Percentiles rank a stretch among this genome's conserved stretches.
Evolutionary conservation across 2,329 filamentous ascomycete species (phyloP).

Genomic region (Exserohilum rostratum): DNA sequence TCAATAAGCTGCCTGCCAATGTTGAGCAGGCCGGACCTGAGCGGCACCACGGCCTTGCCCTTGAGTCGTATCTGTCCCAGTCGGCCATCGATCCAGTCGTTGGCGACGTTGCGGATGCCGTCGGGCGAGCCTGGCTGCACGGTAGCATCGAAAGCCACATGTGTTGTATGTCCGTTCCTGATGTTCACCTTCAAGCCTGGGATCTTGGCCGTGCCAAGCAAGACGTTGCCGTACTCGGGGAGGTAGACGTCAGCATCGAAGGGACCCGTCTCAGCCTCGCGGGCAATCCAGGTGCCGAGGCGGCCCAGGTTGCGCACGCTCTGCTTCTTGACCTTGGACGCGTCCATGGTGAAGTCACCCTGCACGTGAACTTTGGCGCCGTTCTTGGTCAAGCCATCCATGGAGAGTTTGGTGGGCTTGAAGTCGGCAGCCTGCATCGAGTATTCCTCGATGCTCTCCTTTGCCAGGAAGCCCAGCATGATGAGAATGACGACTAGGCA

Average conservation of each 20-base stretch:
- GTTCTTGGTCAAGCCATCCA: conserved; percentile 80
- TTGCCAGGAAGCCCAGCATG: conserved; percentile 83
- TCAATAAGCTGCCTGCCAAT: conserved; percentile 78
- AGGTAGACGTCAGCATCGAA: conserved; percentile 78
- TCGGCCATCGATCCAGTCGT: conserved; percentile 85
- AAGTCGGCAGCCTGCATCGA: conserved; percentile 82
- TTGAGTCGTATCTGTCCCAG: conserved; percentile 73
- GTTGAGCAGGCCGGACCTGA: conserved; percentile 80
- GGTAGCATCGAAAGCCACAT: conserved; percentile 79
- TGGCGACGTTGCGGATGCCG: conserved; percentile 77
- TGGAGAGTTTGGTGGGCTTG: conserved; percentile 80
- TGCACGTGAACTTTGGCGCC: conserved; percentile 82
- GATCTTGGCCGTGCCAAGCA: conserved; percentile 77
- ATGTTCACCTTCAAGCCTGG: conserved; percentile 79
- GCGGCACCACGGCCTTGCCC: conserved; percentile 72
- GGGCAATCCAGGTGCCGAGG: conserved; percentile 79
- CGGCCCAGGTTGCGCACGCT: conserved; percentile 76
- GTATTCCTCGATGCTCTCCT: conserved; percentile 82
- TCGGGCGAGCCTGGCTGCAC: conserved; percentile 77
- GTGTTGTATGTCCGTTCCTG: conserved; percentile 76
- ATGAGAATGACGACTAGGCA: conserved; percentile 69
- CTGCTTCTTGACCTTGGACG: conserved; percentile 72
- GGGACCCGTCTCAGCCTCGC: conserved; percentile 73
- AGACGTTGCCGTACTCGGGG: conserved; percentile 78
- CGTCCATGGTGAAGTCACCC: conserved; percentile 82